phyloP scores from a whole-genome alignment of 225 moss, liverwort and hornwort species.

The Anthoceros angustus region DNA sequence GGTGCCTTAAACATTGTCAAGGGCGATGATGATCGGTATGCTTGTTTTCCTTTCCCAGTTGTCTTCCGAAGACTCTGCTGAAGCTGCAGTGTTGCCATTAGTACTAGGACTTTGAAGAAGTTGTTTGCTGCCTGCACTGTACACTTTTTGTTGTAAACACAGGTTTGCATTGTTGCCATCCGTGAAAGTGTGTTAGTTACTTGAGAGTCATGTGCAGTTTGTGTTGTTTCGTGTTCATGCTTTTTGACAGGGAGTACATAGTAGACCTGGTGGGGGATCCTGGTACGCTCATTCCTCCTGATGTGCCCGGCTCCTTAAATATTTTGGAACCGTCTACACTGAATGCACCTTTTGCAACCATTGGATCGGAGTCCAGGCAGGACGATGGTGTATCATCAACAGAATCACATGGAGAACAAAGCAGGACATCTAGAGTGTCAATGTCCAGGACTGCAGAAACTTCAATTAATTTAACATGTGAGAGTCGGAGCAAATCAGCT shows the following conservation, averaged over 20 bases:
- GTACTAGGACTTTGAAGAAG: too few species aligned
- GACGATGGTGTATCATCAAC: too few species aligned
- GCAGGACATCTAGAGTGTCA: too few species aligned
- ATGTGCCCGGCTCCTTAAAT: conserved; percentile 9
- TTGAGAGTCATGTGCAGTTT: not conserved
- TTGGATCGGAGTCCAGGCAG: conserved; percentile 10
- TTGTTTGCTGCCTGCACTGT: too few species aligned
- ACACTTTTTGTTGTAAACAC: too few species aligned
- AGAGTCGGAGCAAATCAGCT: too few species aligned
- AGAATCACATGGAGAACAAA: too few species aligned
- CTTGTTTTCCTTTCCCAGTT: not conserved
- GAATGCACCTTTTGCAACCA: conserved; percentile 19
- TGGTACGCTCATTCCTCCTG: conserved; percentile 25
- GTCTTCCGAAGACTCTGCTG: not conserved
- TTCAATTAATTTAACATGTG: too few species aligned
- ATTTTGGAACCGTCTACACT: conserved; percentile 7
- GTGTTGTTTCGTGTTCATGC: not conserved
- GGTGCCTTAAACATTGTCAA: conserved; percentile 28
- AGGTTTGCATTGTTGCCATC: too few species aligned
- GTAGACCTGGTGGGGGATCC: conserved; percentile 36
- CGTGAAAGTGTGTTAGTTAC: not conserved
- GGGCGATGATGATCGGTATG: conserved; percentile 27
- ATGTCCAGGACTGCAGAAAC: too few species aligned
- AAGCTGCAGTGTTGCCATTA: too few species aligned
- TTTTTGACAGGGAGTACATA: conserved; percentile 28